Percentiles rank a stretch among this genome's conserved stretches.
phyloP scores from a whole-genome alignment of 108 stramenopile genomes.

The Craspedostauros australis region DNA sequence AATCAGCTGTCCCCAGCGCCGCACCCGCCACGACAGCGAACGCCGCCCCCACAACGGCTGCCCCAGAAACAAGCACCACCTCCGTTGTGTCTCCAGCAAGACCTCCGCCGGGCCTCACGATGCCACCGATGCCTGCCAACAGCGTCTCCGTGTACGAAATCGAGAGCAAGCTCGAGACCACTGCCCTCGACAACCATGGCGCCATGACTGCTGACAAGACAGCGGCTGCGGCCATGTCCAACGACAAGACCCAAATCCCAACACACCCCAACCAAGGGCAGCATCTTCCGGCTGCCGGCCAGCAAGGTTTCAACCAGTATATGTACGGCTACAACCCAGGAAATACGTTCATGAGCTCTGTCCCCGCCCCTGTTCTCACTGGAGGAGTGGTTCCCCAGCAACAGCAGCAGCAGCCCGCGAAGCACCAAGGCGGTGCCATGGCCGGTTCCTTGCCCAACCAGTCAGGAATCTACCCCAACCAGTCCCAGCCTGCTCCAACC shows the following conservation, averaged over 20 bases:
- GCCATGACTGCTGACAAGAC: neutral
- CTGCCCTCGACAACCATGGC: constrained; percentile 36
- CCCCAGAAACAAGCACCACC: too few relatives aligned
- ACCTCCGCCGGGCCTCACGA: constrained; percentile 81
- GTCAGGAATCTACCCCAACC: constrained; percentile 33
- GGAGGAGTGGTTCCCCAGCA: constrained; percentile 16
- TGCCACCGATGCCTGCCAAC: constrained; percentile 83
- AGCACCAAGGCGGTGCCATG: constrained; percentile 14
- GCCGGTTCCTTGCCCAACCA: constrained; percentile 31
- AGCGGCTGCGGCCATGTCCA: constrained; percentile 3
- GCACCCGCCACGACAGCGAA: neutral
- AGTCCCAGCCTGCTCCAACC: constrained; percentile 10
- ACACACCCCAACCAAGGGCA: constrained; percentile 37
- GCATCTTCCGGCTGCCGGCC: constrained; percentile 40
- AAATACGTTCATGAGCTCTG: constrained; percentile 25
- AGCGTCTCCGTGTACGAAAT: constrained; percentile 79
- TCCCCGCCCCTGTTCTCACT: constrained; percentile 20
- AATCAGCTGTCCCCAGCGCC: neutral
- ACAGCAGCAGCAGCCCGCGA: constrained; percentile 19
- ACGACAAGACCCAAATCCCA: neutral
- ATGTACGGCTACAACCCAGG: constrained; percentile 54
- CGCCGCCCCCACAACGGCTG: constrained; percentile 12
- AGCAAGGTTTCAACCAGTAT: constrained; percentile 47
- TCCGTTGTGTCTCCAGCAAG: constrained; percentile 70
- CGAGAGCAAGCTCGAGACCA: constrained; percentile 70